phyloP scores from a whole-genome alignment of 306 rosid genomes.

The Trifolium repens region DNA sequence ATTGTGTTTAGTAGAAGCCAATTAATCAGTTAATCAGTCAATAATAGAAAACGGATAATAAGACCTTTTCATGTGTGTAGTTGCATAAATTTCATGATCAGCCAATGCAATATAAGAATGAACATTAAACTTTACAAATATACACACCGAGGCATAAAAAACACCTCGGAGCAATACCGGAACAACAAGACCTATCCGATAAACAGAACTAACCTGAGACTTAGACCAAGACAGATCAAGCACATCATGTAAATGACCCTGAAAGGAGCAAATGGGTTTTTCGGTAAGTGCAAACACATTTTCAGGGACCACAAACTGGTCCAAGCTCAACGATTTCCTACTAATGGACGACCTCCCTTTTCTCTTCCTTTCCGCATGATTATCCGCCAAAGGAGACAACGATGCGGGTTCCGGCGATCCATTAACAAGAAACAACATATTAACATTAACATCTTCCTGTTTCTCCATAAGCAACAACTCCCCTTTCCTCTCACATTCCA shows the following conservation, averaged over 20 bases:
- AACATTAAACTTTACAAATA: constrained; percentile 22
- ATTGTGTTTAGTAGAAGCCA: not conserved
- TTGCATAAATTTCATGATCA: constrained; percentile 20
- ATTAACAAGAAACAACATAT: constrained; percentile 63
- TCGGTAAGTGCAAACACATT: constrained; percentile 82
- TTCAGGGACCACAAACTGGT: constrained; percentile 72
- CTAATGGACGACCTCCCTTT: constrained; percentile 82
- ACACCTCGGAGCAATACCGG: constrained; percentile 14
- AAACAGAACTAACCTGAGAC: constrained; percentile 78
- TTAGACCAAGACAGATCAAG: constrained; percentile 99
- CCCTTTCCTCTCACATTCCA: constrained; percentile 85
- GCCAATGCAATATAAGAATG: constrained; percentile 13
- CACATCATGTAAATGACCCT: constrained; percentile 86
- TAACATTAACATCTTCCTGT: constrained; percentile 63
- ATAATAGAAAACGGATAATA: not conserved
- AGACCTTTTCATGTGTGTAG: constrained; percentile 11
- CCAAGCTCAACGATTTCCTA: constrained; percentile 84
- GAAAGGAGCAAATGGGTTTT: constrained; percentile 81
- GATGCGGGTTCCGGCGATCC: constrained; percentile 74
- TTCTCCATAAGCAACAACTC: constrained; percentile 74
- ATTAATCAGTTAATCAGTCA: not conserved
- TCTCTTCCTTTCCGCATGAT: constrained; percentile 71
- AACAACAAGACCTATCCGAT: constrained; percentile 15
- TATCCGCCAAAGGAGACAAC: constrained; percentile 63
- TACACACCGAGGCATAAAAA: constrained; percentile 12